Evolutionary conservation across 1,139 yeast genomes (phyloP), one percentile per base, ranked within the genome.

Genomic region (Blastobotrys aristatus): DNA sequence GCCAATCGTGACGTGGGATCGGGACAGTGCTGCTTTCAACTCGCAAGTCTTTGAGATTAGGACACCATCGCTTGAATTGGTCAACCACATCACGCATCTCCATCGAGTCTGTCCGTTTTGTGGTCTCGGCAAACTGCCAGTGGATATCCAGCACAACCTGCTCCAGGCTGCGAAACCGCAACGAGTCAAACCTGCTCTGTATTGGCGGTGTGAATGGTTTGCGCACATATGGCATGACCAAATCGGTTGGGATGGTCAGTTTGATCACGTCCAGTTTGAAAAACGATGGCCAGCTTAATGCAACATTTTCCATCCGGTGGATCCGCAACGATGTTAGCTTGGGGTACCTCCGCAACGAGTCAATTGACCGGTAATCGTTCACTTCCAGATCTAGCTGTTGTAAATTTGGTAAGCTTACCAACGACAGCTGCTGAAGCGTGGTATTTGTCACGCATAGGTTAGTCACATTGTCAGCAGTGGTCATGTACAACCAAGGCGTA

Each of bases 221-320:
- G 14, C 18, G 14, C 26, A 35, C 39, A 35, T 35, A 35, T 16
- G 39, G 39, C 39, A 35, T 35, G 27, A 35, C 4, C 14, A 35
- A 10, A 35, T 35, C 39, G 17, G 24, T 35, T 16, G 39, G 26
- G 2, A 35, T 11, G 10, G 14, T 14, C 10, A 35, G 18, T 5
- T 4, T 3, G 3, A 3, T 2, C 14, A 35, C 10, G 16, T 35
- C 24, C 8, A 35, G 27, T 18, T 35, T 35, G 16, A 35, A 35
- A 35, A 35, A 35, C 7, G 39, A 14, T 16, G 39, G 39, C 39
- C 39, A 35, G 13, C 18, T 35, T 6, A 35, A 20, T 10, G 39
- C 39, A 10, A 20, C 39, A 11, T 18, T 18, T 10, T 35, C 39
- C 13, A 35, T n/a, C 10, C 16, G 26, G 8, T 4, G 4, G 4